Base-by-base conservation (phyloP, 169 alveolate species). In the Cryptosporidium ryanae region DNA sequence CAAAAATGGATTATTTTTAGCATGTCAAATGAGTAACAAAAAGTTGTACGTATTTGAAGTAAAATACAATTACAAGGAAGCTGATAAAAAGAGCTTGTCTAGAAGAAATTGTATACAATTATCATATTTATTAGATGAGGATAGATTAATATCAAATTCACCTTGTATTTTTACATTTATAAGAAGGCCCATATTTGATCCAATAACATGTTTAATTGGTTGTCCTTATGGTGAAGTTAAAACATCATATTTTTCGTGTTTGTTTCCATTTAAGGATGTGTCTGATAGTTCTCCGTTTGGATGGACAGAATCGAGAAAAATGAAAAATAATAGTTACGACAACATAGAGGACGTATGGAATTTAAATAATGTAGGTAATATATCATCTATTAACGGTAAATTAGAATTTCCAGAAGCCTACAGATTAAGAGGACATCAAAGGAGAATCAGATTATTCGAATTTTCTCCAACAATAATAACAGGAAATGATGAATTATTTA, bases 181-280 rank as follows among this genome's bases (percentile, higher is more conserved):
- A 25, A 76, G 87, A 76, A 57, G 71, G 15, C 87, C 87, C 0
- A 48, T 76, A 18, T 76, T 76, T 43, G 87, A 76, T 61, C 71
- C 87, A 38, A 34, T 57, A 46, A 61, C 87, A 25, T 59, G 87
- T 44, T 59, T 76, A 65, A 25, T 76, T 23, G 87, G 87, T 15
- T 76, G 87, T 38, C 87, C 87, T 43, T 76, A 76, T 48, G 87
- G 87, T 32, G 87, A 76, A 46, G 70, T 76, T 13, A 70, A 71
- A 5, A 76, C 87, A 34, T 76, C 87, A 54, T 76, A 76, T 48
- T 76, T 76, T 38, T 76, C 87, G 13, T 76, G 87, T 76, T 49
- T 76, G 18, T 76, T 23, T 23, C 87, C 87, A 2, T 76, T 76
- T 61, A 54, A 64, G 23, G 87, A 61, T 25, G 63, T 59, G 18